Evolutionary conservation across 495 filamentous ascomycete genomes (phyloP).

Genomic region (Podospora tetraspora): DNA sequence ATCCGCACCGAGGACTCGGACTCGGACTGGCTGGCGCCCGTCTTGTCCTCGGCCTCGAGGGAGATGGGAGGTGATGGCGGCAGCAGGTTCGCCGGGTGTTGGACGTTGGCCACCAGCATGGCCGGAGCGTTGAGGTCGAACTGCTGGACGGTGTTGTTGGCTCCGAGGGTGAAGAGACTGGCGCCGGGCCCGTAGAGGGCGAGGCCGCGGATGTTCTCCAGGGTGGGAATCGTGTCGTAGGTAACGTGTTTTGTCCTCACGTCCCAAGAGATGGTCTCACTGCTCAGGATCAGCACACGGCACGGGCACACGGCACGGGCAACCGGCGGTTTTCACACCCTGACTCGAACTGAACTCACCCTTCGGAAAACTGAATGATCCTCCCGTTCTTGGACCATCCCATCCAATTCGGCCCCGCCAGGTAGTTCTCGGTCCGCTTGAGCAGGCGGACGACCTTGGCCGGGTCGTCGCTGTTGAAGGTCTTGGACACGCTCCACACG

Average conservation of each 20-base stretch:
- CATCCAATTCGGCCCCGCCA: constrained; percentile 86
- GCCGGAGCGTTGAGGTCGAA: constrained; percentile 81
- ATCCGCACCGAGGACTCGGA: constrained; percentile 42
- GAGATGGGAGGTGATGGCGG: constrained; percentile 75
- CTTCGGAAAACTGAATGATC: constrained; percentile 87
- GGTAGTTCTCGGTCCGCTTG: constrained; percentile 68
- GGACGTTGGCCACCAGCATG: constrained; percentile 72
- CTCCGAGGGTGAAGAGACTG: constrained; percentile 86
- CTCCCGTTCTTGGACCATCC: constrained; percentile 97
- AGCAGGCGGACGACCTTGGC: constrained; percentile 83
- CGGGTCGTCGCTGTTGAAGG: constrained; percentile 64
- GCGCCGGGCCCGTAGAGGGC: constrained; percentile 85
- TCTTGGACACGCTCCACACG: constrained; percentile 95
- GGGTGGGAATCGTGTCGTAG: constrained; percentile 78
- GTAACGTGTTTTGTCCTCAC: constrained; percentile 93
- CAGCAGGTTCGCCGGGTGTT: constrained; percentile 68
- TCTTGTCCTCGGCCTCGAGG: constrained; percentile 57
- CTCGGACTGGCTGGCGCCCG: constrained; percentile 36
- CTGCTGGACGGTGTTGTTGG: constrained; percentile 85
- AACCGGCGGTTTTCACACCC: not conserved
- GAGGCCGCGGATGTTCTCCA: constrained; percentile 73
- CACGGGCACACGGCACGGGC: not conserved
- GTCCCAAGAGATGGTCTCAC: constrained; percentile 92
- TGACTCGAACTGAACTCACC: constrained; percentile 62
- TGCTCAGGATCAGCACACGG: constrained; percentile 30